Percentiles rank a stretch among this genome's conserved stretches.
Evolutionary conservation across 352 stramenopile genomes (phyloP).

Genomic region (Phytophthora litchii): DNA sequence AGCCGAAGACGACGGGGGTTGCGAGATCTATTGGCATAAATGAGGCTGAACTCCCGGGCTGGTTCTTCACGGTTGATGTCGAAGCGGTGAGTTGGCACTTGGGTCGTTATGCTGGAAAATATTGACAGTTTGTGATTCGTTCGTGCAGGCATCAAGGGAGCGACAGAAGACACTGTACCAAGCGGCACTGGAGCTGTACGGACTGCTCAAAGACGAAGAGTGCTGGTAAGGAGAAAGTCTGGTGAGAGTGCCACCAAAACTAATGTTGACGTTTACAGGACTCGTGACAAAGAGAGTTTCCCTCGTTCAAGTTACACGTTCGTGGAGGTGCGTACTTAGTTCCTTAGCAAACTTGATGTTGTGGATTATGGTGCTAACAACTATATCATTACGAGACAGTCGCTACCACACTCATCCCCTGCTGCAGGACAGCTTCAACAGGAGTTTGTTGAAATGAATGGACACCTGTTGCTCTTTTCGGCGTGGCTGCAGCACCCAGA

Average conservation of each 20-base stretch:
- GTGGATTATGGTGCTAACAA: background rate
- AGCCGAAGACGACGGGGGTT: conserved; percentile 49
- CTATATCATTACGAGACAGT: conserved; percentile 24
- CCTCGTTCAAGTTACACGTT: conserved; percentile 77
- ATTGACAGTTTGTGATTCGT: background rate
- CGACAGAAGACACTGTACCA: conserved; percentile 56
- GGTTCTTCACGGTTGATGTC: conserved; percentile 71
- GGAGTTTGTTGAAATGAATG: conserved; percentile 55
- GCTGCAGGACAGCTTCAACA: conserved; percentile 21
- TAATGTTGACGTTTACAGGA: conserved; percentile 39
- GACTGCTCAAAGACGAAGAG: conserved; percentile 71
- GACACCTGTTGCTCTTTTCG: conserved; percentile 71
- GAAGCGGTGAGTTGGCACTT: conserved; percentile 39
- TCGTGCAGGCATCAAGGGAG: conserved; percentile 45
- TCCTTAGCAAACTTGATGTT: background rate
- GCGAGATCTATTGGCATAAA: conserved; percentile 63
- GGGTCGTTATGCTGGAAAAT: background rate
- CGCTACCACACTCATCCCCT: conserved; percentile 43
- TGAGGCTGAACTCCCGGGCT: conserved; percentile 48
- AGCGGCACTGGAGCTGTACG: conserved; percentile 58
- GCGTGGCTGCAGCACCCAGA: conserved; percentile 80
- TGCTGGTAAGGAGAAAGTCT: conserved; percentile 49
- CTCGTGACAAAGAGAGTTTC: conserved; percentile 81
- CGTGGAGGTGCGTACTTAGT: conserved; percentile 46
- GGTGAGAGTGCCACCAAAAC: background rate